Conservation (phyloP, 1,139 yeast genomes). For the Pichia sp. region DNA sequence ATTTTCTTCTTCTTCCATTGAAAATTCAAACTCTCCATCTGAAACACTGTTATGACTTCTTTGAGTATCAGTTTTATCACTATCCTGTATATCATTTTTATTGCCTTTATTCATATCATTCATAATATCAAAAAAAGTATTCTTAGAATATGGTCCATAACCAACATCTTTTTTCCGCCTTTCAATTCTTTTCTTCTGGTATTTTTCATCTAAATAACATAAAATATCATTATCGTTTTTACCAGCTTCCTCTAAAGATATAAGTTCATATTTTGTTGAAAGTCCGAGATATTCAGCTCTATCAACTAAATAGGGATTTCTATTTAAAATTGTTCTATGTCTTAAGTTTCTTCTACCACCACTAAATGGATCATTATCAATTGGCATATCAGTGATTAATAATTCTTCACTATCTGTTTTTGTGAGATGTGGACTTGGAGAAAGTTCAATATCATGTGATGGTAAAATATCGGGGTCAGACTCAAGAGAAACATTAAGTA, state of each 20-base stretch:
- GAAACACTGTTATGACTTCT: background rate
- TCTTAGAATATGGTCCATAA: conserved; percentile 24
- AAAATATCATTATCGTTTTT: conserved; percentile 24
- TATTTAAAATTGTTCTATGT: conserved; percentile 14
- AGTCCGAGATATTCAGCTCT: conserved; percentile 28
- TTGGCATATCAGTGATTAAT: background rate
- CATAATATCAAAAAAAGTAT: conserved; percentile 19
- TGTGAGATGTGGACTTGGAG: background rate
- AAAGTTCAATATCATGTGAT: background rate
- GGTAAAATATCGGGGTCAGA: background rate
- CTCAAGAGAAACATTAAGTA: no score
- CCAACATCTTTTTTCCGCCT: conserved; percentile 25
- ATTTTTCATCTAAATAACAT: conserved; percentile 20
- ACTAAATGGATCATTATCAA: background rate
- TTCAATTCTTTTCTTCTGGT: conserved; percentile 18
- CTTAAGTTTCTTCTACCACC: conserved; percentile 7
- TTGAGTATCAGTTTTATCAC: background rate
- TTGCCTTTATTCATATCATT: conserved; percentile 6
- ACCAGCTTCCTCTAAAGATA: conserved; percentile 26
- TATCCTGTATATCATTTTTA: background rate
- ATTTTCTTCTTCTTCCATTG: background rate
- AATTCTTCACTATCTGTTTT: background rate
- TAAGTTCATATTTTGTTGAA: conserved; percentile 24
- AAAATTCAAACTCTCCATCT: conserved; percentile 9
- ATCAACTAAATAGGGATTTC: conserved; percentile 29